Evolutionary conservation across 2,329 filamentous ascomycete genomes (phyloP).

Genomic region (Nakataea oryzae): DNA sequence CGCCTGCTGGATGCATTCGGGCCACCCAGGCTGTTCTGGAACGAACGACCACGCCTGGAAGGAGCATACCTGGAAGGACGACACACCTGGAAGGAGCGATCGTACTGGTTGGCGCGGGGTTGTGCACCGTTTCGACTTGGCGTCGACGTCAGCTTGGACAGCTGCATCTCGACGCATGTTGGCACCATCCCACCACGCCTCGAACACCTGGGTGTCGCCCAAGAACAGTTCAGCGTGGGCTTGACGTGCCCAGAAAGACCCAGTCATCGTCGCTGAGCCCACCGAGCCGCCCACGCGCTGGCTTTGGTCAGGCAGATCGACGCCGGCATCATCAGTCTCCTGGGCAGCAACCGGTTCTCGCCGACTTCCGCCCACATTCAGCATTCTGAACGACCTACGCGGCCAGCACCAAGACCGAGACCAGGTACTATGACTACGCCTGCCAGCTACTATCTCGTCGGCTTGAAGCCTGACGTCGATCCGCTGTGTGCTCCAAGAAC

Average conservation of each 20-base stretch:
- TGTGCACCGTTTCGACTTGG: no score
- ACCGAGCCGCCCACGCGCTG: not conserved
- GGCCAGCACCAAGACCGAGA: slow-evolving; percentile 1
- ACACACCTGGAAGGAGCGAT: no score
- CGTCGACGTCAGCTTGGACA: no score
- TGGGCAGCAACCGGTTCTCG: slow-evolving; percentile 21
- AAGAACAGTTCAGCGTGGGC: not conserved
- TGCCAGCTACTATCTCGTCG: slow-evolving; percentile 27
- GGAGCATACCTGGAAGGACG: no score
- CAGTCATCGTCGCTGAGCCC: not conserved
- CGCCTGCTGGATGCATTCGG: no score
- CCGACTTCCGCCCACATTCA: slow-evolving; percentile 30
- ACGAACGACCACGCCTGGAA: no score
- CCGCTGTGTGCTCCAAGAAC: slow-evolving; percentile 8
- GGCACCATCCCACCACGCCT: no score
- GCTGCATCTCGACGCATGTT: no score
- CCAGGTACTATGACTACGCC: slow-evolving; percentile 14
- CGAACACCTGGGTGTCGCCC: no score
- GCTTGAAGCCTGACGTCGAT: slow-evolving; percentile 16
- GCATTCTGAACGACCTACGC: slow-evolving; percentile 26
- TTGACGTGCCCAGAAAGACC: not conserved
- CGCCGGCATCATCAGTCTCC: not conserved
- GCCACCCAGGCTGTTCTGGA: no score
- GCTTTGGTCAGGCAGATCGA: slow-evolving; percentile 5
- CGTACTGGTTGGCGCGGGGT: no score